Evolutionary conservation across 2,329 filamentous ascomycete genomes (phyloP), one percentile per base, ranked within the genome.

Genomic region (Claviceps quebecensis): DNA sequence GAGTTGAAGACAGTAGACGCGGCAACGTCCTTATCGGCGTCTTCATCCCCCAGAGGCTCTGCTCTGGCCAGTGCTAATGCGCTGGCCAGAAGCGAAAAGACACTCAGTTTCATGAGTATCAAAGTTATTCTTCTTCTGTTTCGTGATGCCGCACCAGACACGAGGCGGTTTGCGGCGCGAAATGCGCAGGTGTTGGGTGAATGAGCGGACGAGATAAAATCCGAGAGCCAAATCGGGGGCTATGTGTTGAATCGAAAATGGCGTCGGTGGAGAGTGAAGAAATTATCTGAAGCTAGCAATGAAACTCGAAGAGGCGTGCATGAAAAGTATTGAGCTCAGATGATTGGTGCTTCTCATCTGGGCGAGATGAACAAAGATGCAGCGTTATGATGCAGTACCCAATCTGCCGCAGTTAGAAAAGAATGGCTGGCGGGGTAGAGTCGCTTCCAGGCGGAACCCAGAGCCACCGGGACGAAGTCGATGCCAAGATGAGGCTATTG

Each of bases 1-100:
- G 73, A 77, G 61, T 87, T 83, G 70, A 87, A 87, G 41, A 70
- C 70, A 34, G 82, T 86, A 54, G 65, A 66, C 56, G 72, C 14
- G 36, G 36, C 6, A 29, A 34, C 44, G 38, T 11, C 67, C 36
- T 59, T 61, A 48, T 62, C 61, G 37, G 59, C 60, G 51, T 69
- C 66, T 9, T 69, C 65, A 39, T 67, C 69, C 9, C 64, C 66
- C 29, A 54, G 34, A 17, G 52, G 41, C 46, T 72, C 65, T 41
- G 61, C 60, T 49, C 55, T 51, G 45, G 53, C 59, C 38, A 64
- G 52, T 49, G 66, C 63, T 39, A 69, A 68, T 47, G 65, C 62
- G 48, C 69, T 70, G 46, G 73, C 69, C 53, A 79, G 65, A 49
- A 79, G 62, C 57, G 76, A 64, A 54, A 74, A 63, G 19, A 61